Conservation (phyloP, 2,329 filamentous ascomycete genomes). For the Esteya vermicola region DNA sequence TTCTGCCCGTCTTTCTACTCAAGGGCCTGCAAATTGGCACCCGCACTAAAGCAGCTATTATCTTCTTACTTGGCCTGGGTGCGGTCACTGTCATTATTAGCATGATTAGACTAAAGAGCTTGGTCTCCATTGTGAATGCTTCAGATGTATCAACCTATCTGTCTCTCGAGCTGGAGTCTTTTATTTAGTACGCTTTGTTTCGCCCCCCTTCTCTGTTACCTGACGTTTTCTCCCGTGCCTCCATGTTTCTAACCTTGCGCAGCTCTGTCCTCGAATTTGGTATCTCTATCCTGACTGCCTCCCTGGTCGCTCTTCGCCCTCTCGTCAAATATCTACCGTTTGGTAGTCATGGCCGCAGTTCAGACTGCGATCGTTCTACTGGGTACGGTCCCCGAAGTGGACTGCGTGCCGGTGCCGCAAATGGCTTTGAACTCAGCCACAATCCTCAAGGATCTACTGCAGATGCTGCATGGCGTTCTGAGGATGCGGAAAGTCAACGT, state of each 20-base stretch:
- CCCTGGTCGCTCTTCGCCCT: neutral
- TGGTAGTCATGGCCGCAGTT: neutral
- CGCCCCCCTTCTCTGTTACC: neutral
- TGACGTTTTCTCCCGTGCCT: too few relatives aligned
- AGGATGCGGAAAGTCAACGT: neutral
- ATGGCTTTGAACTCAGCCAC: neutral
- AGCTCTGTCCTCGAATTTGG: neutral
- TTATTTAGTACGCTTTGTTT: neutral
- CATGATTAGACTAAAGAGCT: neutral
- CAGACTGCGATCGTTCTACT: neutral
- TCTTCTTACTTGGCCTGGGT: neutral
- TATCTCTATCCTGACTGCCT: neutral
- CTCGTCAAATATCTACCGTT: constrained; percentile 1
- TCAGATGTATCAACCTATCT: neutral
- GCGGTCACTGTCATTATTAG: neutral
- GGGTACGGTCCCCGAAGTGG: neutral
- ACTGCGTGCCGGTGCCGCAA: neutral
- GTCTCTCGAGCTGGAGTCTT: neutral
- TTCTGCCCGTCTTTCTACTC: neutral
- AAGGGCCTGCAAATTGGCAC: neutral
- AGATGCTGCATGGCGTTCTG: neutral
- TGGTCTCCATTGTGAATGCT: neutral
- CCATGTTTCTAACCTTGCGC: too few relatives aligned
- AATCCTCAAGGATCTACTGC: neutral
- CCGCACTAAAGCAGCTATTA: neutral